Conservation (phyloP, 345 rosid genomes). For the Passiflora organensis region DNA sequence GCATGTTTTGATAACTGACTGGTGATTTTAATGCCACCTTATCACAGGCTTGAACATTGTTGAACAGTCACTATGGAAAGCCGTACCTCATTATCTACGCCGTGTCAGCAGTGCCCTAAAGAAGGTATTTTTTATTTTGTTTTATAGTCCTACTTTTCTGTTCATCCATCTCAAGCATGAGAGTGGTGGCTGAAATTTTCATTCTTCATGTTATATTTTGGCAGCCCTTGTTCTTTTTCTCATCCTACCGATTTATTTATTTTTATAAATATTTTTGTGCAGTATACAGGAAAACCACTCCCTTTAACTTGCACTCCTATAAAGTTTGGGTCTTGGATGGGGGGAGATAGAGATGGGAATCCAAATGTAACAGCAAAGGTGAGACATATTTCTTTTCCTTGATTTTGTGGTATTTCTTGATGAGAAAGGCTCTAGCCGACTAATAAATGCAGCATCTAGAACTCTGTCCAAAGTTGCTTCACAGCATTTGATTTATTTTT, state of each 20-base stretch:
- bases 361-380: slow-evolving; percentile 93
- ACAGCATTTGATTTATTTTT: background rate
- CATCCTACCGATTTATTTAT: too few species aligned
- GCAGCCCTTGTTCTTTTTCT: background rate
- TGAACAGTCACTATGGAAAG: slow-evolving; percentile 97
- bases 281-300: slow-evolving; percentile 82
- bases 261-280: too few species aligned
- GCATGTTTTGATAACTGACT: too few species aligned
- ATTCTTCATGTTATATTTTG: slow-evolving; percentile 8
- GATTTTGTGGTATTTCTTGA: background rate
- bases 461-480: too few species aligned
- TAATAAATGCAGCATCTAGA: background rate
- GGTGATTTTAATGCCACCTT: too few species aligned
- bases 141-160: too few species aligned
- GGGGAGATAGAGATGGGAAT: slow-evolving; percentile 97
- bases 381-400: slow-evolving; percentile 9
- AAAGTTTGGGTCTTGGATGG: slow-evolving; percentile 97
- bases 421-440: background rate
- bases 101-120: slow-evolving; percentile 86
- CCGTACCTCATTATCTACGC: slow-evolving; percentile 82
- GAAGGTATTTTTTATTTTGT: slow-evolving; percentile 49
- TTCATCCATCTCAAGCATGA: slow-evolving; percentile 7
- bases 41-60: slow-evolving; percentile 80
- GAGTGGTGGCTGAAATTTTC: slow-evolving; percentile 6
- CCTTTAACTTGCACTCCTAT: slow-evolving; percentile 90